Evolutionary conservation across 108 stramenopile genomes (phyloP).

Genomic region (Licmophora abbreviata): DNA sequence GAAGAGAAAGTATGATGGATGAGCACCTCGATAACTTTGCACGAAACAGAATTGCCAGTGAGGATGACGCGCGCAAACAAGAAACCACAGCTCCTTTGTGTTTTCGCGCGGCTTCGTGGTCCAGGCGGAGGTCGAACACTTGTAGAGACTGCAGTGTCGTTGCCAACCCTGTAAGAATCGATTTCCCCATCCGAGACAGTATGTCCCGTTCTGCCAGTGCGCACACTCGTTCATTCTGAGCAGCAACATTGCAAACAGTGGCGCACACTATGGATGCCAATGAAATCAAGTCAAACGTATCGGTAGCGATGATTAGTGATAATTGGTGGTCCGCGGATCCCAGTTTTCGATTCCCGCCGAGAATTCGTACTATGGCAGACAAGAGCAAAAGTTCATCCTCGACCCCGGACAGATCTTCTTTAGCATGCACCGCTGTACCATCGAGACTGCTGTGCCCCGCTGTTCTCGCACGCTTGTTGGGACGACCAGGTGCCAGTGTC

Average conservation of each 20-base stretch:
- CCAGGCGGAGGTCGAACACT: slow-evolving; percentile 4
- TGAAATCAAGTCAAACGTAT: slow-evolving; percentile 9
- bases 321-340: background rate
- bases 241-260: slow-evolving; percentile 12
- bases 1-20: slow-evolving; percentile 8
- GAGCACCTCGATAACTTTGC: slow-evolving; percentile 32
- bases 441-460: background rate
- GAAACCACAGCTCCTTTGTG: slow-evolving; percentile 15
- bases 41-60: slow-evolving; percentile 24
- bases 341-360: slow-evolving; percentile 8
- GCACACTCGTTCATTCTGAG: slow-evolving; percentile 13
- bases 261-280: slow-evolving; percentile 19
- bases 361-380: slow-evolving; percentile 21
- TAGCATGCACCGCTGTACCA: background rate
- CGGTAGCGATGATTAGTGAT: background rate
- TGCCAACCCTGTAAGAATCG: slow-evolving; percentile 19
- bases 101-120: slow-evolving; percentile 3
- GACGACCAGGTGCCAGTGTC: slow-evolving; percentile 1
- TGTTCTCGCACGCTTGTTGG: background rate
- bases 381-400: slow-evolving; percentile 18
- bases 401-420: background rate
- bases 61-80: slow-evolving; percentile 13
- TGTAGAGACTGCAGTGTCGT: slow-evolving; percentile 6
- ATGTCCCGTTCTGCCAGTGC: slow-evolving; percentile 23
- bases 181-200: slow-evolving; percentile 11